Evolutionary conservation across 306 rosid species (phyloP).

Genomic region (Elaeagnus macrophylla): DNA sequence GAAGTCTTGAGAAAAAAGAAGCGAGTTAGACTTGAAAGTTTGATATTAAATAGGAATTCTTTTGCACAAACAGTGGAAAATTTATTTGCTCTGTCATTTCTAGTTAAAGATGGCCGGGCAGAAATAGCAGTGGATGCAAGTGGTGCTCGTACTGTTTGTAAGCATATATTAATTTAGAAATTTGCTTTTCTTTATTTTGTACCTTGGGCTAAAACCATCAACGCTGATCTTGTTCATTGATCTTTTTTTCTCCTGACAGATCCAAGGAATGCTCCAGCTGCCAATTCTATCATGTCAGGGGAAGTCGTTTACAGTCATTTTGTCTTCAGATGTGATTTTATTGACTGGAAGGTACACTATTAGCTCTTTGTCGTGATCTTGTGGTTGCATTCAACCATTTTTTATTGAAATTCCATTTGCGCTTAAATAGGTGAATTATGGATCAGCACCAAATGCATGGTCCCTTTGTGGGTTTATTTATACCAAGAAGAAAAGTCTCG

Average conservation of each 20-base stretch:
- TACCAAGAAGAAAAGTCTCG: too few species aligned
- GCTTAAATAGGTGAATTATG: too few species aligned
- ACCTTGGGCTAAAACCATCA: too few species aligned
- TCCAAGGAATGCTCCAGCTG: conserved; percentile 36
- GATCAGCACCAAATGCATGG: too few species aligned
- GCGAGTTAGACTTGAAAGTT: conserved; percentile 43
- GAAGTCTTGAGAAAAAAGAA: conserved; percentile 39
- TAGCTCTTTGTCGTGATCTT: too few species aligned
- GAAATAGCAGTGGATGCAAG: conserved; percentile 39
- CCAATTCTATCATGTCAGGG: conserved; percentile 33
- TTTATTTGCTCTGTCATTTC: conserved; percentile 71
- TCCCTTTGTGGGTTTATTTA: too few species aligned
- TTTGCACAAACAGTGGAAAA: conserved; percentile 83
- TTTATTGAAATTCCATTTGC: too few species aligned
- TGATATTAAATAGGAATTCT: conserved; percentile 51
- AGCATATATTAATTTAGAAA: conserved; percentile 19
- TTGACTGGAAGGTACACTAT: conserved; percentile 73
- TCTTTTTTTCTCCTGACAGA: too few species aligned
- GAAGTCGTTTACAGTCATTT: conserved; percentile 56
- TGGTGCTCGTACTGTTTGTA: conserved; percentile 57
- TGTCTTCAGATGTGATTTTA: conserved; percentile 68
- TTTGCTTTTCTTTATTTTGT: not conserved
- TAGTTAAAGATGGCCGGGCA: conserved; percentile 81
- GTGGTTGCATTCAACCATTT: too few species aligned
- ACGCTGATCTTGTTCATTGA: too few species aligned